Conservation (phyloP, 345 rosid species). For the Arabis hirsuta region DNA sequence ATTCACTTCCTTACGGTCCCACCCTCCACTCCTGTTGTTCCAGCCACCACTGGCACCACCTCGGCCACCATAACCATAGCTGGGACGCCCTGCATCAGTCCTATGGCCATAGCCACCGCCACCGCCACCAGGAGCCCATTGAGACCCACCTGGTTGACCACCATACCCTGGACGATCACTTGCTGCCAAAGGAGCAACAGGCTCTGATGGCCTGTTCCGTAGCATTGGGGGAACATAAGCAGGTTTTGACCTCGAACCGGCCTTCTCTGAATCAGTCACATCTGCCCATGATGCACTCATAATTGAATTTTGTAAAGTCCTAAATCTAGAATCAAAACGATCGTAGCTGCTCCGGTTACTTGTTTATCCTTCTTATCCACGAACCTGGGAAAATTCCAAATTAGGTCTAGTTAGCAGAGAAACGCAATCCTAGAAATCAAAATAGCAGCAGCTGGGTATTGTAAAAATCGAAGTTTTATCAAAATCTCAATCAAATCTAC, state of each 20-base stretch:
- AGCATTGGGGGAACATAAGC: constrained; percentile 90
- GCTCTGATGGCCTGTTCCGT: constrained; percentile 66
- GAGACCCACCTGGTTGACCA: constrained; percentile 59
- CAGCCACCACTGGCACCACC: constrained; percentile 56
- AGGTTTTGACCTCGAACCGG: constrained; percentile 48
- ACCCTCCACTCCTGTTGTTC: constrained; percentile 70
- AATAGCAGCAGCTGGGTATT: constrained; percentile 7
- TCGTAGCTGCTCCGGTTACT: constrained; percentile 33
- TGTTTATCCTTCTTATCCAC: constrained; percentile 25
- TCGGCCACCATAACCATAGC: constrained; percentile 45
- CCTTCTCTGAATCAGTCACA: constrained; percentile 88
- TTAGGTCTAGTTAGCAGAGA: constrained; percentile 21
- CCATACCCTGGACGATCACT: constrained; percentile 50
- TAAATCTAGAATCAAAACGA: constrained; percentile 28
- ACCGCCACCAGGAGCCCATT: constrained; percentile 54
- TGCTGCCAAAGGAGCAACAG: constrained; percentile 55
- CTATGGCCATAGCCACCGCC: constrained; percentile 46
- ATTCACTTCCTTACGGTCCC: constrained; percentile 85
- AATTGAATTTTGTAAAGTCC: constrained; percentile 44
- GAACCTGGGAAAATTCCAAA: constrained; percentile 29
- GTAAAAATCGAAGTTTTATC: background rate
- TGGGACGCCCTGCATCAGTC: constrained; percentile 40
- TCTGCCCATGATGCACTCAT: constrained; percentile 97
- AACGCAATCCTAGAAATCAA: constrained; percentile 22
- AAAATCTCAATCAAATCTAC: constrained; percentile 29